Evolutionary conservation across 129 eudicot genomes (phyloP).

Genomic region (Saussurea involucrata): DNA sequence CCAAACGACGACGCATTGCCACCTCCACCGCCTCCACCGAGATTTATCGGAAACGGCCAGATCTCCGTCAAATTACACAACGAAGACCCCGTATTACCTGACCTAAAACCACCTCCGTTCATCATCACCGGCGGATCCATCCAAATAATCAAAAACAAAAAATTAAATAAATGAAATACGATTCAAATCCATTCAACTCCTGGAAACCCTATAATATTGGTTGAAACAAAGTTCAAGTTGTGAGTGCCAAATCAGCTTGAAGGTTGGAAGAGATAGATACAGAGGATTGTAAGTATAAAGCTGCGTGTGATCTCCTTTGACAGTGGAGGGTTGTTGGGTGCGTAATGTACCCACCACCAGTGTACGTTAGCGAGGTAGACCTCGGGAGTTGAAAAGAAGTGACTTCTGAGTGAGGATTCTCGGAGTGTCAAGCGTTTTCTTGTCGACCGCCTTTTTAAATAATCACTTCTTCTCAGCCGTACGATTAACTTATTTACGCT

Average conservation of each 20-base stretch:
- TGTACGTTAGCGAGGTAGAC: constrained; percentile 26
- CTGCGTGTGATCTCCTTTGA: constrained; percentile 38
- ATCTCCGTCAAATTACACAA: constrained; percentile 65
- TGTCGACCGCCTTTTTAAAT: constrained; percentile 38
- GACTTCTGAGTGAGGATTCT: constrained; percentile 69
- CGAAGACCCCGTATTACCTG: constrained; percentile 41
- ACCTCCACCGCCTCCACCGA: constrained; percentile 17
- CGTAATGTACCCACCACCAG: constrained; percentile 32
- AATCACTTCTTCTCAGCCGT: not conserved
- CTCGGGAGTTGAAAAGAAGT: constrained; percentile 72
- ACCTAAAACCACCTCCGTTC: constrained; percentile 41
- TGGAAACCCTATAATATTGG: constrained; percentile 11
- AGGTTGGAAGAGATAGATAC: constrained; percentile 4
- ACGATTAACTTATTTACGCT: not conserved
- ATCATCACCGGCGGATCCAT: constrained; percentile 75
- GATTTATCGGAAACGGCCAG: constrained; percentile 79
- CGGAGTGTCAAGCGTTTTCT: constrained; percentile 65
- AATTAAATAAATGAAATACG: not conserved
- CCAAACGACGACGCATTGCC: constrained; percentile 29
- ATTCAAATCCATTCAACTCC: not conserved
- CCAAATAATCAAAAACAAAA: constrained; percentile 7
- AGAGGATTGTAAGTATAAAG: constrained; percentile 10
- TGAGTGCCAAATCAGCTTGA: constrained; percentile 24
- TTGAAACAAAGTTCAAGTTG: not conserved
- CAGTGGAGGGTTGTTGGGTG: constrained; percentile 43